Evolutionary conservation across 2,329 filamentous ascomycete species (phyloP).

Genomic region (Xylaria sp.): DNA sequence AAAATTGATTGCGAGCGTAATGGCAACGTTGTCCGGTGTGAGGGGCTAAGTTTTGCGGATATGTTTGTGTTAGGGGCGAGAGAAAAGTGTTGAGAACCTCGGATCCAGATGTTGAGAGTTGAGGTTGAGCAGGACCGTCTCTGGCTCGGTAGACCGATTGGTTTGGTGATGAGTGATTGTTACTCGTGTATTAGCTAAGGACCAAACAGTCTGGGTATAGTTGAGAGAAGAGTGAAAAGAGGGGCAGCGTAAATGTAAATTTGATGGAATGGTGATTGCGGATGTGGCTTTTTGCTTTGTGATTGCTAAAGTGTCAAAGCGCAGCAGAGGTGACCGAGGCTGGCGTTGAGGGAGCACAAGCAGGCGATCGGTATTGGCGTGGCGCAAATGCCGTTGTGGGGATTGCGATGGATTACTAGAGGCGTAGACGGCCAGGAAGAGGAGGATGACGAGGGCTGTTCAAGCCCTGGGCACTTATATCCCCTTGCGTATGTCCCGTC

Average conservation of each 20-base stretch:
- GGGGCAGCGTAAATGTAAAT: background rate
- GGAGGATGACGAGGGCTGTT: constrained; percentile 1
- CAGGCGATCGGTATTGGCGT: constrained; percentile 30
- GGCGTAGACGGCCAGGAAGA: constrained; percentile 6
- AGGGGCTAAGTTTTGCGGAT: constrained; percentile 23
- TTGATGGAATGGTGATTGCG: background rate
- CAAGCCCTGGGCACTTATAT: constrained; percentile 5
- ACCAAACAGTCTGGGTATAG: background rate
- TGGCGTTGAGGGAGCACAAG: constrained; percentile 28
- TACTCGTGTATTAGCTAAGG: background rate
- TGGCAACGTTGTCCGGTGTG: constrained; percentile 25
- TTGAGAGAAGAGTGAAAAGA: background rate
- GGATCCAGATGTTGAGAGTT: constrained; percentile 10
- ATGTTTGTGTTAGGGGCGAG: constrained; percentile 20
- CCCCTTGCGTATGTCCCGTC: background rate
- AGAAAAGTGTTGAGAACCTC: constrained; percentile 7
- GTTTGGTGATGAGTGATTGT: constrained; percentile 3
- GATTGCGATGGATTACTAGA: constrained; percentile 17
- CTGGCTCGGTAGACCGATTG: background rate
- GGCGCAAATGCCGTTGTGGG: constrained; percentile 33
- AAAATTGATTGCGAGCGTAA: constrained; percentile 13
- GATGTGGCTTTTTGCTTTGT: constrained; percentile 1
- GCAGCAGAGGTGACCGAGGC: constrained; percentile 28
- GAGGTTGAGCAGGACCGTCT: constrained; percentile 20
- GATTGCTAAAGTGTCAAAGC: constrained; percentile 20